A percentile compares a stretch with the other conserved stretches of the same genome.
Evolutionary conservation across 1,284 basidiomycete genomes (phyloP).

Genomic region (Melampsora americana): DNA sequence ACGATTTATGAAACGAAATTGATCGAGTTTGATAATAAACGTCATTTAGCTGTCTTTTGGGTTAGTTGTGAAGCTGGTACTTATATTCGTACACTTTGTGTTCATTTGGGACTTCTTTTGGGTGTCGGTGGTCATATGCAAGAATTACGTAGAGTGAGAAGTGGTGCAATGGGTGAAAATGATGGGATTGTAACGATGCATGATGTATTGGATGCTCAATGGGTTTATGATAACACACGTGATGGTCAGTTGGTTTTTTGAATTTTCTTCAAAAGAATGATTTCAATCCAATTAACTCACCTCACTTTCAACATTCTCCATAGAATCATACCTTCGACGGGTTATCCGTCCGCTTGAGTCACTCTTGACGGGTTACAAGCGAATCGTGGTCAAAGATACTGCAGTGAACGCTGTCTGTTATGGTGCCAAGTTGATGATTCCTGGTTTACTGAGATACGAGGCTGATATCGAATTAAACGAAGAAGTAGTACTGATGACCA

Average conservation of each 20-base stretch:
- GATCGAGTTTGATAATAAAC: constrained; percentile 95
- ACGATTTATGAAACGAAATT: constrained; percentile 97
- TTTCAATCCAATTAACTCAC: constrained; percentile 8
- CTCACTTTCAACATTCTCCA: neutral
- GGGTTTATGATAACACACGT: constrained; percentile 97
- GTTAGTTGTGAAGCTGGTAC: constrained; percentile 98
- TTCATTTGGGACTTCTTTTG: constrained; percentile 88
- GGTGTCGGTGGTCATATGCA: constrained; percentile 99
- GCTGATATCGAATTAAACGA: constrained; percentile 91
- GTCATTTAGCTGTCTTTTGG: constrained; percentile 96
- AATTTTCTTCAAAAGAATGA: neutral
- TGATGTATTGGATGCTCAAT: constrained; percentile 98
- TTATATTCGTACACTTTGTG: constrained; percentile 96
- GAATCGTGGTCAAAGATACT: constrained; percentile 98
- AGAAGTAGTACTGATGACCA: constrained; percentile 99
- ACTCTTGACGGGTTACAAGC: constrained; percentile 91
- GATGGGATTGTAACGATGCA: constrained; percentile 99
- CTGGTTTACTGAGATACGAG: constrained; percentile 91
- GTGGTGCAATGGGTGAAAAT: constrained; percentile 93
- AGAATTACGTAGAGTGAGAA: constrained; percentile 89
- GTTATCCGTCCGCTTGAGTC: constrained; percentile 93
- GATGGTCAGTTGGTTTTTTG: constrained; percentile 69
- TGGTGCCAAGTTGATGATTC: constrained; percentile 99
- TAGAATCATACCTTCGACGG: constrained; percentile 92
- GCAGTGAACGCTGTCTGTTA: constrained; percentile 99